Base-by-base conservation (phyloP, 495 filamentous ascomycete species). In the Lophiotrema nucula region DNA sequence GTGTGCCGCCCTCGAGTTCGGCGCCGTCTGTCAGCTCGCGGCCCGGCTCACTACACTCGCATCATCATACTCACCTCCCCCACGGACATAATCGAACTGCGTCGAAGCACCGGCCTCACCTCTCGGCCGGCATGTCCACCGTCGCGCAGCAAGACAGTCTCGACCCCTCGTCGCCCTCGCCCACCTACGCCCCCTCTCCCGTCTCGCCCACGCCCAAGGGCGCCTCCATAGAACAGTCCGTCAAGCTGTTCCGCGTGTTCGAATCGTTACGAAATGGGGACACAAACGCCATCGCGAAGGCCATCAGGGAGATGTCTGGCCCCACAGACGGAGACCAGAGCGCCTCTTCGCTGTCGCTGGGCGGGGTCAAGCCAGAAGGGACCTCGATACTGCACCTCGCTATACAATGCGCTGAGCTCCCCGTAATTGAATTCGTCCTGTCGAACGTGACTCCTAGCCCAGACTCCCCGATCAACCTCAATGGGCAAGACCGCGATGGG, bases 351-450 rank as follows among this genome's bases (percentile, higher is more conserved):
- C 81, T 51, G 73, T 77, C 26, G 2, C 44, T 63, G 18, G 26
- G 53, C 21, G 72, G 57, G 11, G 60, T 72, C 3, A 72, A 74
- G 8, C 57, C 92, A 16, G 88, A 90, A 38, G 90, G 92, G 35
- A 93, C 91, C 1, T 90, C 88, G 0, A 84, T 96, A 37, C 78
- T 98, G 15, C 95, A 97, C 71, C 76, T 98, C 47, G 92, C 93
- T 23, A 88, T 97, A n/a, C 93, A 97, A 70, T 98, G 93, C 66
- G 95, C 95, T 16, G 92, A 97, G 66, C 81, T 87, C 23, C 85
- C 88, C n/a, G 90, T 98, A 12, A 85, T 98, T n/a, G 95, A 98
- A 72, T 96, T 89, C 62, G 86, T 97, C 6, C 73, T 98, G 21
- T 91, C 90, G 12, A 70, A 69, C 11, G 74, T 75, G 38, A 77